phyloP scores from a whole-genome alignment of 164 flowering plant genomes.

The Warburgia ugandensis region DNA sequence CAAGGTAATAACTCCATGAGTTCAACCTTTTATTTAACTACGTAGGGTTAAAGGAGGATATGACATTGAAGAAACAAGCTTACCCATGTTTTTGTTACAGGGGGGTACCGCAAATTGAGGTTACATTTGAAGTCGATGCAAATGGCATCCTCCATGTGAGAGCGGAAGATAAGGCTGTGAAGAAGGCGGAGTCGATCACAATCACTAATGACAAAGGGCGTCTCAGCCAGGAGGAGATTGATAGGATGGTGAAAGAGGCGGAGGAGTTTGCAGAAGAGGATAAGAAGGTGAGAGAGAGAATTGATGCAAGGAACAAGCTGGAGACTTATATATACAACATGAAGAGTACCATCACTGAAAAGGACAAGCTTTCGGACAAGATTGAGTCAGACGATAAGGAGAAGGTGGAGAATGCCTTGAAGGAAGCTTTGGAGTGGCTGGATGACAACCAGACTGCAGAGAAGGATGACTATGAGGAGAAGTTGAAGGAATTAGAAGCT shows the following conservation, averaged over 20 bases:
- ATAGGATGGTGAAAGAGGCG: constrained; percentile 41
- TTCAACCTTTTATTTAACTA: no score
- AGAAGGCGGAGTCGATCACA: constrained; percentile 34
- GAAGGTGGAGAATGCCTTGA: constrained; percentile 35
- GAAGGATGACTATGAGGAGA: constrained; percentile 48
- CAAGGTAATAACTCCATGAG: constrained; percentile 25
- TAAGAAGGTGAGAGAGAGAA: constrained; percentile 33
- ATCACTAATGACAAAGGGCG: constrained; percentile 49
- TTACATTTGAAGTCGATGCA: constrained; percentile 54
- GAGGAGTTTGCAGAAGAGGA: constrained; percentile 52
- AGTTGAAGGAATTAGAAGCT: constrained; percentile 45
- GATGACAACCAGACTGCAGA: constrained; percentile 48
- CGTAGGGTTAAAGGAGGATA: neutral
- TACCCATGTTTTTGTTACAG: constrained; percentile 16
- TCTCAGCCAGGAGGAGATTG: constrained; percentile 48
- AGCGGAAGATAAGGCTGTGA: constrained; percentile 52
- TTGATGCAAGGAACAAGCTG: constrained; percentile 45
- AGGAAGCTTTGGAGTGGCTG: constrained; percentile 52
- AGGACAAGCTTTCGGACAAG: constrained; percentile 48
- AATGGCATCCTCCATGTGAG: constrained; percentile 44
- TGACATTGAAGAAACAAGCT: neutral
- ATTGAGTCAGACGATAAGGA: constrained; percentile 44
- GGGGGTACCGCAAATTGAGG: constrained; percentile 63
- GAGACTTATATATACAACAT: constrained; percentile 47
- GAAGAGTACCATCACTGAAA: constrained; percentile 40